phyloP scores from a whole-genome alignment of 176 grass and related monocot genomes.

The Paspalum notatum region DNA sequence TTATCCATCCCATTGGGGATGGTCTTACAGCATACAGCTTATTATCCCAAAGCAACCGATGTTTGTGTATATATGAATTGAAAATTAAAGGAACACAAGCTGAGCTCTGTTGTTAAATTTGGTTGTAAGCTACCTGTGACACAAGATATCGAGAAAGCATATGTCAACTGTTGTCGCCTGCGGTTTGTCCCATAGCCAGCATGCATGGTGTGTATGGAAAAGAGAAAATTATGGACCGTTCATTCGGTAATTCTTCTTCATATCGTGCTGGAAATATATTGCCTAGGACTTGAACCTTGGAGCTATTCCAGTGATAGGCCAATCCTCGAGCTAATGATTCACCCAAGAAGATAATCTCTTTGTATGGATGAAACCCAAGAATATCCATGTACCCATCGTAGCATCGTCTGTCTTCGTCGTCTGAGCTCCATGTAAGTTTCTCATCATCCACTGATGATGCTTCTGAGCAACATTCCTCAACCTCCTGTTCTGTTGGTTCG shows the following conservation, averaged over 20 bases:
- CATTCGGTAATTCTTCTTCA: neutral
- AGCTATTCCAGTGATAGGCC: slow-evolving; percentile 9
- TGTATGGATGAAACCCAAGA: slow-evolving; percentile 26
- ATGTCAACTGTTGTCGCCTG: neutral
- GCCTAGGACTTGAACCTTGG: neutral
- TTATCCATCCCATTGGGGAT: no score
- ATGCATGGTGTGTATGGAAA: slow-evolving; percentile 24
- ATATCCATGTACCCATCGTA: neutral
- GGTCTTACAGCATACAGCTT: no score
- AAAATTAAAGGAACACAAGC: no score
- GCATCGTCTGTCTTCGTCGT: neutral
- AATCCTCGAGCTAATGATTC: neutral
- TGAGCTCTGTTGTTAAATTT: no score
- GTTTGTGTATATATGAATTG: no score
- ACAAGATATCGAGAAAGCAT: neutral
- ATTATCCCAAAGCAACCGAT: no score
- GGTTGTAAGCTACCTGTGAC: no score
- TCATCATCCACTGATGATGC: neutral
- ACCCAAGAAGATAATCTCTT: slow-evolving; percentile 8
- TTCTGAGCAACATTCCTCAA: neutral
- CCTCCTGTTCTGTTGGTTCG: neutral
- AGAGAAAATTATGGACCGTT: neutral
- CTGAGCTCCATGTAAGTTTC: neutral
- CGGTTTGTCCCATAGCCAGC: neutral
- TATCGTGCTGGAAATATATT: neutral